Conservation (phyloP, 305 asterid genomes). For the Fraxinus greggii region DNA sequence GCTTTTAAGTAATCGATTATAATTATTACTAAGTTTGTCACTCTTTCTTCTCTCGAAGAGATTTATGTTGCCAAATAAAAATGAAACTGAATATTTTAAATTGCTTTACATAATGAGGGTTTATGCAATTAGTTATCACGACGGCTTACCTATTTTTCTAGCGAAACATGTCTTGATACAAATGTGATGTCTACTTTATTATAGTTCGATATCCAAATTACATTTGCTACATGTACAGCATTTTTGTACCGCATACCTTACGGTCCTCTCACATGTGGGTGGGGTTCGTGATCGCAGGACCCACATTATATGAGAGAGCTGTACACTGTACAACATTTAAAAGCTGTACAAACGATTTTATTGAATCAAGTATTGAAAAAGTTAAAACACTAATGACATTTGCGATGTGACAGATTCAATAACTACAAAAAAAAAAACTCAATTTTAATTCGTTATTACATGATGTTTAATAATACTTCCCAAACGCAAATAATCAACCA, state of each 20-base stretch:
- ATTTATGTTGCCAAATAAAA: slow-evolving; percentile 18
- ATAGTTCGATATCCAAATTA: not conserved
- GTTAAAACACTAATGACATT: not conserved
- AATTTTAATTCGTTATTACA: not conserved
- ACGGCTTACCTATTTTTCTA: not conserved
- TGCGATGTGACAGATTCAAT: not conserved
- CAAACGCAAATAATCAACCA: not conserved
- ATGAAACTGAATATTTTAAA: not conserved
- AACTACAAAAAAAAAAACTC: not conserved
- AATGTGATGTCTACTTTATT: not conserved
- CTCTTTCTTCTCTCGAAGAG: slow-evolving; percentile 3
- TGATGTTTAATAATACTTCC: not conserved
- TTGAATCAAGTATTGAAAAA: no score
- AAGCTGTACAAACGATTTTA: no score
- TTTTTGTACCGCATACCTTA: no score
- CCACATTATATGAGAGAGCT: no score
- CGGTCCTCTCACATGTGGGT: no score
- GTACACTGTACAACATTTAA: no score
- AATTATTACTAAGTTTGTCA: slow-evolving; percentile 12
- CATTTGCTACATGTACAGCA: no score
- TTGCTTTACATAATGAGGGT: not conserved
- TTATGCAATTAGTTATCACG: not conserved
- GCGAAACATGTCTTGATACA: not conserved
- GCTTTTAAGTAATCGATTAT: slow-evolving; percentile 16
- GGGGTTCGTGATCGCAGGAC: no score